Evolutionary conservation across 2,329 filamentous ascomycete genomes (phyloP).

Genomic region (Coniella vitis): DNA sequence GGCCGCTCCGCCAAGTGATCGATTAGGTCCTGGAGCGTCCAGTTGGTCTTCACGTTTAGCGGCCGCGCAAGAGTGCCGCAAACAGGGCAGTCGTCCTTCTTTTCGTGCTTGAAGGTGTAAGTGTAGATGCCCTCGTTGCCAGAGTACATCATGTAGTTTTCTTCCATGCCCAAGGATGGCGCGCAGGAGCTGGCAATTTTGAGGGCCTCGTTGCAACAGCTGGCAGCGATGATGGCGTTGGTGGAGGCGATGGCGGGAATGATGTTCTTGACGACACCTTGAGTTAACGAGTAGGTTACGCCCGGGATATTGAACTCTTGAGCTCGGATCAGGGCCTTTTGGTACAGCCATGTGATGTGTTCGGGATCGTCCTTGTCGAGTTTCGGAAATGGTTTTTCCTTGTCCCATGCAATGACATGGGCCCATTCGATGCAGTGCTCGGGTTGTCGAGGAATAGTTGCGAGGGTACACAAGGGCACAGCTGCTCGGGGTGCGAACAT

Average conservation of each 20-base stretch:
- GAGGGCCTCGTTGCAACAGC: slow-evolving; percentile 93
- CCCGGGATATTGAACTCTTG: slow-evolving; percentile 84
- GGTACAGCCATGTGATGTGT: slow-evolving; percentile 94
- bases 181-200: slow-evolving; percentile 84
- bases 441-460: slow-evolving; percentile 91
- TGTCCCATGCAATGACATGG: slow-evolving; percentile 95
- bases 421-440: slow-evolving; percentile 99
- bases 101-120: slow-evolving; percentile 92
- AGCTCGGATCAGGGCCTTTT: slow-evolving; percentile 74
- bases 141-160: slow-evolving; percentile 99
- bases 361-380: slow-evolving; percentile 95
- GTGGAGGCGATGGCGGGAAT: slow-evolving; percentile 97
- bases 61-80: slow-evolving; percentile 79
- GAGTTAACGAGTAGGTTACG: slow-evolving; percentile 91
- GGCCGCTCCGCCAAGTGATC: slow-evolving; percentile 76
- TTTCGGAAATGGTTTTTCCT: slow-evolving; percentile 71
- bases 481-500: slow-evolving; percentile 98
- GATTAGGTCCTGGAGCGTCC: slow-evolving; percentile 76
- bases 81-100: slow-evolving; percentile 90
- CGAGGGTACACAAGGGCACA: slow-evolving; percentile 91
- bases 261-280: slow-evolving; percentile 98
- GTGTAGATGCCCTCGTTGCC: slow-evolving; percentile 95
- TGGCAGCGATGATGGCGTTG: slow-evolving; percentile 91
- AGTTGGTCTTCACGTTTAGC: slow-evolving; percentile 61
- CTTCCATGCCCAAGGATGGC: slow-evolving; percentile 68